Base-by-base conservation (phyloP, 495 filamentous ascomycete species). In the Pseudomonodictys pantanalensis region DNA sequence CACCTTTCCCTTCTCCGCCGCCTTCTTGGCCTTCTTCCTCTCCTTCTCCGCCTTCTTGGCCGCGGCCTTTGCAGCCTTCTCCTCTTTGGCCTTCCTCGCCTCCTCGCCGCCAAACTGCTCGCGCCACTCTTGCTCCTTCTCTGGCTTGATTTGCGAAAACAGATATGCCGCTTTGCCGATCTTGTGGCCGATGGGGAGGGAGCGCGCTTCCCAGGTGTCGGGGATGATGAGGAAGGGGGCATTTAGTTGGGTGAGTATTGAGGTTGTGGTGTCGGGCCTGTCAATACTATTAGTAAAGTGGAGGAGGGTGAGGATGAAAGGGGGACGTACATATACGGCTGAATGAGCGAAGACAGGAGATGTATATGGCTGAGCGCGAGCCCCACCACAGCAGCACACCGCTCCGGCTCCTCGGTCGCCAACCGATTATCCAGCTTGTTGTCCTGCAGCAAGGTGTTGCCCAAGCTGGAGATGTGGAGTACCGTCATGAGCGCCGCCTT, bases 101-200 rank as follows among this genome's bases (percentile, higher is more conserved):
- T 82, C 86, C 67, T 88, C 86, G 28, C 90, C 90, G 30, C 92
- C 92, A 69, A 87, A 97, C 65, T 77, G 75, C 33, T 85, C 82
- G 51, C 85, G 83, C 92, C 92, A 97, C 69, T 90, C 85, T 22
- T 85, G 79, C 18, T 86, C 87, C 76, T 90, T 92, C 75, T 87
- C 87, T 17, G 86, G 79, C 52, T 92, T 86, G 59, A 96, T 96
- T 46, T 76, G 78, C n/a, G 82, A 80, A 77, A 97, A 97, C 30
- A 97, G 78, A 62, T 92, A 87, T 58, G 81, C 79, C 2, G 92
- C 84, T 69, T 87, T 88, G 61, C 90, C 89, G 56, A 97, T 85
- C 64, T 84, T 83, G 72, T 96, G 91, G 48, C 87, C 87, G 0
- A 84, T 78, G 64, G 85, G 79, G 42, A 95, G 72, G 28, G 73